phyloP scores from a whole-genome alignment of 345 rosid genomes.

The Microcos paniculata region DNA sequence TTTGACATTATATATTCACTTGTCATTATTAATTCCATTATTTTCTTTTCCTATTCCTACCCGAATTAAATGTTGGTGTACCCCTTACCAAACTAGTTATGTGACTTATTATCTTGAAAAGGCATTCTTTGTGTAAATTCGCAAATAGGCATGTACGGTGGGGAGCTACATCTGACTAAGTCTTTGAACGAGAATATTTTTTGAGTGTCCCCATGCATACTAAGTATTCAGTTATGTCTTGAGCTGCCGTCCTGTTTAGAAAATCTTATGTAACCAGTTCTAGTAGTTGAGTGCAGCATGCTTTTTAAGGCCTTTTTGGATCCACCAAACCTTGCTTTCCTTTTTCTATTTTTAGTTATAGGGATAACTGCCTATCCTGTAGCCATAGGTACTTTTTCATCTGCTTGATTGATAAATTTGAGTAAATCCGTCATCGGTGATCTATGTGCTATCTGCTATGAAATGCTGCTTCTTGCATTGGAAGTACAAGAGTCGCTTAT shows the following conservation, averaged over 20 bases:
- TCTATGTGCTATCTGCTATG: not conserved
- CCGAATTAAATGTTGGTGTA: conserved; percentile 2
- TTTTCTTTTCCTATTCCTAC: conserved; percentile 6
- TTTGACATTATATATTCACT: conserved; percentile 8
- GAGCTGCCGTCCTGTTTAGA: conserved; percentile 3
- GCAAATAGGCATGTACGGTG: not conserved
- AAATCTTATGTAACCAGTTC: not conserved
- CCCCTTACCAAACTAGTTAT: not conserved
- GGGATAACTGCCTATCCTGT: not conserved
- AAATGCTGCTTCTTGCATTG: not conserved
- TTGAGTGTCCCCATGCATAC: not conserved
- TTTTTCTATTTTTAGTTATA: not conserved
- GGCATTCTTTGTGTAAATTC: not conserved
- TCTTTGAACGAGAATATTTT: not conserved
- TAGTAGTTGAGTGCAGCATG: not conserved
- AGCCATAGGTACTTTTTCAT: not conserved
- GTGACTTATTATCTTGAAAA: not conserved
- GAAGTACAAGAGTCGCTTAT: not conserved
- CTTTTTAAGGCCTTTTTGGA: not conserved
- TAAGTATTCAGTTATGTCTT: not conserved
- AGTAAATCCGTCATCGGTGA: conserved; percentile 9
- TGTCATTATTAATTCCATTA: not conserved
- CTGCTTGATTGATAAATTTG: not conserved
- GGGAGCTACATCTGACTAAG: not conserved
- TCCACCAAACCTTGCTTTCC: not conserved